Conservation (phyloP, 1,139 yeast genomes). For the Geotrichum carabidarum region DNA sequence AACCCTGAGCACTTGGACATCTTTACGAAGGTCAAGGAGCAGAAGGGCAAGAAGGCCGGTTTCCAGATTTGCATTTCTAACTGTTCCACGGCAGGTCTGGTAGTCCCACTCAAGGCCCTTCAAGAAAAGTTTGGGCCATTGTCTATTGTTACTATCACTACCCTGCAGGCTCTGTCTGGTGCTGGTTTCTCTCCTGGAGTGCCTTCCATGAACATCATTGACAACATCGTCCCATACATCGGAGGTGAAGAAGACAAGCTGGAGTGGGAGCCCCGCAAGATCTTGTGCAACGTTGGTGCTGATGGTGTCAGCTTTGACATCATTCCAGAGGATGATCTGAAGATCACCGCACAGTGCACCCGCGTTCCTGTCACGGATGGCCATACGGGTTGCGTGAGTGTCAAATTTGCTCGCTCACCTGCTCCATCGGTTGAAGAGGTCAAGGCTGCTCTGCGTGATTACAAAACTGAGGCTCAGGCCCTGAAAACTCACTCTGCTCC, state of each 20-base stretch:
- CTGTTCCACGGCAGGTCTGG: slow-evolving; percentile 97
- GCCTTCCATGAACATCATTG: slow-evolving; percentile 88
- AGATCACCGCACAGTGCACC: slow-evolving; percentile 93
- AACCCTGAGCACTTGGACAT: slow-evolving; percentile 89
- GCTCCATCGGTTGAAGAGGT: slow-evolving; percentile 81
- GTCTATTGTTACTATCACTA: slow-evolving; percentile 79
- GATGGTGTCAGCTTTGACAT: slow-evolving; percentile 49
- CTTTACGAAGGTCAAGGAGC: slow-evolving; percentile 52
- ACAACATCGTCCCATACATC: slow-evolving; percentile 89
- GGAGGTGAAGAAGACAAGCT: slow-evolving; percentile 97
- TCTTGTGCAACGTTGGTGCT: slow-evolving; percentile 62
- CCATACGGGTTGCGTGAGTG: slow-evolving; percentile 90
- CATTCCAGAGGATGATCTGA: slow-evolving; percentile 64
- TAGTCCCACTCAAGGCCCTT: slow-evolving; percentile 91
- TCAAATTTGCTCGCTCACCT: slow-evolving; percentile 74
- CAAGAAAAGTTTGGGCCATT: slow-evolving; percentile 86
- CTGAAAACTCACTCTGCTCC: slow-evolving; percentile 91
- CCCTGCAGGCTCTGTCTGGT: slow-evolving; percentile 96
- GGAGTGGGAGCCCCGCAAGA: slow-evolving; percentile 97
- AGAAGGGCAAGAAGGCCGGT: slow-evolving; percentile 50
- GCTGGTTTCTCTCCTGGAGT: slow-evolving; percentile 99
- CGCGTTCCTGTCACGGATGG: slow-evolving; percentile 97
- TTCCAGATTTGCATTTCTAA: slow-evolving; percentile 91
- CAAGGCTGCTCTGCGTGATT: slow-evolving; percentile 62
- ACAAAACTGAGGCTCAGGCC: slow-evolving; percentile 75